Evolutionary conservation across 164 flowering plant species (phyloP).

Genomic region (Kingdonia uniflora): DNA sequence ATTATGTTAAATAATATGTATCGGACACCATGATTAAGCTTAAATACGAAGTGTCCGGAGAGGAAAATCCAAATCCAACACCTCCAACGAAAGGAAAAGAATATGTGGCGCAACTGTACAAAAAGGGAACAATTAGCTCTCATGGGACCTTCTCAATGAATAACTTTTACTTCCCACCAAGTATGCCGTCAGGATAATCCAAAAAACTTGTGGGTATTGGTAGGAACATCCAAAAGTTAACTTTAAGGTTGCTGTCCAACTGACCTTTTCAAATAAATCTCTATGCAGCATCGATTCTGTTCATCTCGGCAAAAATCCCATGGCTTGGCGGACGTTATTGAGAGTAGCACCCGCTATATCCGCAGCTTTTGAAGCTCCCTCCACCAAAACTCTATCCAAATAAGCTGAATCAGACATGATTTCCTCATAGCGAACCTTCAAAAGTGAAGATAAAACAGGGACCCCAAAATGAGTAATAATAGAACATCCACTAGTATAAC

Average conservation of each 20-base stretch:
- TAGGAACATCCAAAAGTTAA: constrained; percentile 24
- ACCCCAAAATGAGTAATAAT: constrained; percentile 4
- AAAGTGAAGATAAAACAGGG: constrained; percentile 4
- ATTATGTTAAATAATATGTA: too few species aligned
- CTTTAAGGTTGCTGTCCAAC: constrained; percentile 22
- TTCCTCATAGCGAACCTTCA: constrained; percentile 74
- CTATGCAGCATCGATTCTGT: constrained; percentile 18
- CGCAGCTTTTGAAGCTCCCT: constrained; percentile 73
- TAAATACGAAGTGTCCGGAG: background rate
- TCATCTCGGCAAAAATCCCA: constrained; percentile 83
- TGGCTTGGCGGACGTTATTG: constrained; percentile 78
- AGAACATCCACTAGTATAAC: background rate
- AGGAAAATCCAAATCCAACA: constrained; percentile 1
- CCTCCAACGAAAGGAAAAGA: constrained; percentile 13
- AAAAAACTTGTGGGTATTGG: constrained; percentile 18
- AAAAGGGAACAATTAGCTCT: constrained; percentile 17
- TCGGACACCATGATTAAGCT: background rate
- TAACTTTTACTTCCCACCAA: constrained; percentile 12
- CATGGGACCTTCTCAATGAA: constrained; percentile 9
- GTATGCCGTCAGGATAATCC: constrained; percentile 17
- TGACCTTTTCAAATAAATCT: constrained; percentile 13
- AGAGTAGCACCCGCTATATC: constrained; percentile 71
- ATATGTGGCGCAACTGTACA: constrained; percentile 19
- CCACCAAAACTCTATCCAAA: constrained; percentile 60
- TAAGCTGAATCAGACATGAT: constrained; percentile 65